Evolutionary conservation across 495 filamentous ascomycete genomes (phyloP), one percentile per base, ranked within the genome.

Genomic region (Chaetomidium leptoderma): DNA sequence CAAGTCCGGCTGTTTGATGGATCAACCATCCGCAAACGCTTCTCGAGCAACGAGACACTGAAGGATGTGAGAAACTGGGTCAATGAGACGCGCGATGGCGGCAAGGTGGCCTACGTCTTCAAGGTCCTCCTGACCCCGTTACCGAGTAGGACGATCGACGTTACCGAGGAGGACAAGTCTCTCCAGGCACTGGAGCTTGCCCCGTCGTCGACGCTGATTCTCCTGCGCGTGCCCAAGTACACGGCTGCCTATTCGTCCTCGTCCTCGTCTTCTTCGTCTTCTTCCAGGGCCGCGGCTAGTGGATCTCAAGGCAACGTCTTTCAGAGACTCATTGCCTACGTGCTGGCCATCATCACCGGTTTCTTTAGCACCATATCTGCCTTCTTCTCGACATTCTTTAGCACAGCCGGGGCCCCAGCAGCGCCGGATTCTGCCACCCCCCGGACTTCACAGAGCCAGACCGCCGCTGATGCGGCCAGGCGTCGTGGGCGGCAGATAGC

Each of bases 1-100:
- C 91, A 93, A 63, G 82, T 96, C 39, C 84, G 92, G 2, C 75
- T 96, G 0, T 87, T 95, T 39, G 90, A 96, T 66, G 92, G 92
- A 13, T 83, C 82, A 30, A 90, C 83, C 14, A 81, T 97, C 46
- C 84, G 89, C 30, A 76, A 76, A 26, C 84, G 79, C 21, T 96
- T 97, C 67, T 72, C 80, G 0, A 80, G 83, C 44, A 75, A 74
- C 1, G 76, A 82, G 11, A 88, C 82, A 14, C 78, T 97, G n/a
- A 72, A 64, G 6, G 81, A 88, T 37, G 88, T 97, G 3, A 81
- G 92, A 4, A 62, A 77, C 5, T 97, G 90, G 89, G 76, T 97
- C 11, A 89, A 93, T 53, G 67, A 72, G 26, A 67, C 67, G 10
- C 67, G 69, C 4, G 57, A 53, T 0, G 81, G 69, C 68, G 70